phyloP scores from a whole-genome alignment of 441 rosid species.

The Adansonia gregorii region DNA sequence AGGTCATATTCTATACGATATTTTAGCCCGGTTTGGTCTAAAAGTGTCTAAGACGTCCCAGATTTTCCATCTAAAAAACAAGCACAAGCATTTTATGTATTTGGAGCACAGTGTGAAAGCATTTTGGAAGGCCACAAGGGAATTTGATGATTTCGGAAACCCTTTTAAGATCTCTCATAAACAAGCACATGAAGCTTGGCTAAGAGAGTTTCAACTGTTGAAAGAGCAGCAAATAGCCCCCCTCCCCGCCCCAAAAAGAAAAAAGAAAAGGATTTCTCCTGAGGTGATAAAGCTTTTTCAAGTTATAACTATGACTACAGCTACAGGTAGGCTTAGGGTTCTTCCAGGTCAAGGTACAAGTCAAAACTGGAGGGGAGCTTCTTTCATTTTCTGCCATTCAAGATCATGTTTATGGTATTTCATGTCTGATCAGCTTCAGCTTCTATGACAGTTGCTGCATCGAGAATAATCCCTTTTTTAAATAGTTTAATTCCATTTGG shows the following conservation, averaged over 20 bases:
- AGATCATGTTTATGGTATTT: conserved; percentile 2
- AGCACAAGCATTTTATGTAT: not conserved
- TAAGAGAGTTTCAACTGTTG: conserved; percentile 8
- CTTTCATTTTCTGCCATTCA: not conserved
- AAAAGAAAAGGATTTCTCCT: not conserved
- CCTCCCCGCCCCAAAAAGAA: no score
- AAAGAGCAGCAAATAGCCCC: conserved; percentile 9
- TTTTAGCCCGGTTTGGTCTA: conserved; percentile 20
- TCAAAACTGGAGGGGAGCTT: conserved; percentile 17
- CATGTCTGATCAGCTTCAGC: not conserved
- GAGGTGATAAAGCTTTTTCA: not conserved
- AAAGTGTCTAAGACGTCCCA: conserved; percentile 16
- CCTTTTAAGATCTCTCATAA: conserved; percentile 11
- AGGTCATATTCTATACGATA: conserved; percentile 34
- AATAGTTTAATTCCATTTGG: not conserved
- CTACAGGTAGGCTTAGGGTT: conserved; percentile 30
- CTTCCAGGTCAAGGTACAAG: conserved; percentile 23
- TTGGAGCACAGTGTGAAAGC: conserved; percentile 5
- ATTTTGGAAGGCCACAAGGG: not conserved
- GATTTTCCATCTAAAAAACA: conserved; percentile 2
- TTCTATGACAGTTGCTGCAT: not conserved
- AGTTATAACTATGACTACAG: conserved; percentile 19
- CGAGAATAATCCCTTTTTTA: no score
- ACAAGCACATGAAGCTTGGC: conserved; percentile 1
- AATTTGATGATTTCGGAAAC: conserved; percentile 4